These are phyloP conservation scores for Aspergillus phoenicis DNA, from an alignment of 2,329 filamentous ascomycete genomes.

Conservation along the genomic window DNA sequence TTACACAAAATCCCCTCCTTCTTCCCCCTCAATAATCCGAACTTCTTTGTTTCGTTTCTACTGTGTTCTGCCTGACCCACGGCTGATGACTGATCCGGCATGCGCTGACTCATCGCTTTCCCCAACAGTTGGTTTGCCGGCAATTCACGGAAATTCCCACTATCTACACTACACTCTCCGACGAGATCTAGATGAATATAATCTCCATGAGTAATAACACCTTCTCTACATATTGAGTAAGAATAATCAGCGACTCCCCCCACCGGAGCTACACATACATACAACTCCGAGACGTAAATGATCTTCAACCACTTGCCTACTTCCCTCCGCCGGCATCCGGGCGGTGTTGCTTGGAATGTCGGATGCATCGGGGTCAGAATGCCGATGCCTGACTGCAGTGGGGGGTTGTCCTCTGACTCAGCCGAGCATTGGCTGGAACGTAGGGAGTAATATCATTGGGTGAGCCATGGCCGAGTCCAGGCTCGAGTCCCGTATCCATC, in stretches of 20 bases:
- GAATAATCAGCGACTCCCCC: too few species aligned
- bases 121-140: background rate
- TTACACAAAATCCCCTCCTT: background rate
- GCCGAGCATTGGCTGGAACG: background rate
- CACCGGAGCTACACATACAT: too few species aligned
- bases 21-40: background rate
- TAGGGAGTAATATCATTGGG: background rate
- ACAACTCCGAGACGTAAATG: background rate
- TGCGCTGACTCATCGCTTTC: slow-evolving; percentile 6
- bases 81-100: slow-evolving; percentile 11
- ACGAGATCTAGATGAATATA: too few species aligned
- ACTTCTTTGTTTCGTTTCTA: background rate
- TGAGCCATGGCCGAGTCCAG: background rate
- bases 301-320: background rate
- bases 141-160: background rate
- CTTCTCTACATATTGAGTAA: too few species aligned
- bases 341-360: background rate
- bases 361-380: background rate
- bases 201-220: too few species aligned
- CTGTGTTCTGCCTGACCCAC: background rate
- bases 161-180: too few species aligned
- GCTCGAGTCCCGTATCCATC: too few species aligned
- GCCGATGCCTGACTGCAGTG: background rate
- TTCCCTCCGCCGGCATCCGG: background rate
- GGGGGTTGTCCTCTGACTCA: background rate